Evolutionary conservation across 495 filamentous ascomycete species (phyloP).

Genomic region (Penicillium psychrofluorescens): DNA sequence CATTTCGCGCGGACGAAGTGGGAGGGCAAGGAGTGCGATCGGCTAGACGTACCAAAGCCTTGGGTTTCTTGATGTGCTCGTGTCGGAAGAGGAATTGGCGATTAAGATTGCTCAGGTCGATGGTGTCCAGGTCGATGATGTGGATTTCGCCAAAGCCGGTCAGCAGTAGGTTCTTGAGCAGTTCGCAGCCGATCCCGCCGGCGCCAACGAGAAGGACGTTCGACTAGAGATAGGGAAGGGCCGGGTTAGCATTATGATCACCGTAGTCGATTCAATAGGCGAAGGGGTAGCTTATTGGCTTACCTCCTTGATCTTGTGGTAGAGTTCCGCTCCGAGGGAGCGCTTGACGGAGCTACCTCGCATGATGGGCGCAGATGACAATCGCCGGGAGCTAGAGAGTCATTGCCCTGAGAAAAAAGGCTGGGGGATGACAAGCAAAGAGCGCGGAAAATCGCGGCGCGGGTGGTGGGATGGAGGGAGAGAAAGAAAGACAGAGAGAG

Average conservation of each 20-base stretch:
- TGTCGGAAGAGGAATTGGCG: slow-evolving; percentile 96
- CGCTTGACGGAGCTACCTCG: slow-evolving; percentile 52
- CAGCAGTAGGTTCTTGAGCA: slow-evolving; percentile 92
- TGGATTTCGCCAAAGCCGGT: slow-evolving; percentile 93
- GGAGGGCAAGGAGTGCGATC: neutral
- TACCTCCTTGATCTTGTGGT: slow-evolving; percentile 61
- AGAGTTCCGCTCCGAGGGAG: slow-evolving; percentile 53
- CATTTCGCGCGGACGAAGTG: neutral
- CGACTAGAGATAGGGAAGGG: slow-evolving; percentile 44
- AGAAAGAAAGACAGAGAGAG: slow-evolving; percentile 10
- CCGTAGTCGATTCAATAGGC: neutral
- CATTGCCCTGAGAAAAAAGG: slow-evolving; percentile 1
- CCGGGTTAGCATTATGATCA: slow-evolving; percentile 9
- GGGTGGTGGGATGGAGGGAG: slow-evolving; percentile 8
- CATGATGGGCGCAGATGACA: slow-evolving; percentile 28
- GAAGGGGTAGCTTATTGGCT: neutral
- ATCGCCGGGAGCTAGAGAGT: neutral
- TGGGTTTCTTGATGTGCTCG: slow-evolving; percentile 96
- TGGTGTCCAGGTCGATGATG: slow-evolving; percentile 95
- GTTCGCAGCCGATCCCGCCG: slow-evolving; percentile 94
- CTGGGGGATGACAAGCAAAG: neutral
- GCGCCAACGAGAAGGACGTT: slow-evolving; percentile 92
- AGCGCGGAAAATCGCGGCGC: neutral
- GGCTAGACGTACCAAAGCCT: slow-evolving; percentile 66
- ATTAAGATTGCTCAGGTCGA: slow-evolving; percentile 96